Conservation (phyloP, 306 rosid species). For the Dryas alaskensis region DNA sequence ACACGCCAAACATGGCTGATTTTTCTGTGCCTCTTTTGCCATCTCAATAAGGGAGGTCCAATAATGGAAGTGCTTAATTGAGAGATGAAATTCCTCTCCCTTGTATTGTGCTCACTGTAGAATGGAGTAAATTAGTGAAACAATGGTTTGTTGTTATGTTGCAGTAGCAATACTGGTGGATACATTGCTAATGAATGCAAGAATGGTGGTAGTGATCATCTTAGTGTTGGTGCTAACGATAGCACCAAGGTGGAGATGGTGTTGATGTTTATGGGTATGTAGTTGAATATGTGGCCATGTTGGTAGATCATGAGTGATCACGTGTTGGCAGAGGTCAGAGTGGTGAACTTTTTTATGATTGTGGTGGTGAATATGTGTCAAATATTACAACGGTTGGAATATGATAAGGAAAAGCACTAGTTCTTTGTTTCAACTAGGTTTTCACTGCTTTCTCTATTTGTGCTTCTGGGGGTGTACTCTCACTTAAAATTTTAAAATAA, state of each 20-base stretch:
- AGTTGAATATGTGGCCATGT: background rate
- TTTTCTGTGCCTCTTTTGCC: background rate
- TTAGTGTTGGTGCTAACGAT: background rate
- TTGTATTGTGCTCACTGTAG: background rate
- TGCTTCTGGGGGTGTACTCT: background rate
- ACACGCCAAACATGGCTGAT: background rate
- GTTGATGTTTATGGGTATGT: background rate
- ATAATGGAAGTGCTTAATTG: background rate
- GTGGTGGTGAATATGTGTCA: background rate
- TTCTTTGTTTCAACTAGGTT: background rate
- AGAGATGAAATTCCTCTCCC: background rate
- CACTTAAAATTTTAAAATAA: background rate
- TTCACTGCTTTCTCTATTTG: background rate
- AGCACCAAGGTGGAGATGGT: background rate
- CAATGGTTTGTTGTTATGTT: conserved; percentile 3
- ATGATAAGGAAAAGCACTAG: background rate
- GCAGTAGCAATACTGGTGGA: background rate
- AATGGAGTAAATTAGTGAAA: background rate
- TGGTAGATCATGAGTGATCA: background rate
- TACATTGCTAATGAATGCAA: background rate
- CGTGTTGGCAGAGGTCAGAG: background rate
- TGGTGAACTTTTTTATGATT: background rate
- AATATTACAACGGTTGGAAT: background rate
- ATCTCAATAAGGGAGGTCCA: background rate
- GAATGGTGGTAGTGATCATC: background rate